Evolutionary conservation across 139 green algal species (phyloP), one percentile per base, ranked within the genome.

Genomic region (Desmodesmus armatus): DNA sequence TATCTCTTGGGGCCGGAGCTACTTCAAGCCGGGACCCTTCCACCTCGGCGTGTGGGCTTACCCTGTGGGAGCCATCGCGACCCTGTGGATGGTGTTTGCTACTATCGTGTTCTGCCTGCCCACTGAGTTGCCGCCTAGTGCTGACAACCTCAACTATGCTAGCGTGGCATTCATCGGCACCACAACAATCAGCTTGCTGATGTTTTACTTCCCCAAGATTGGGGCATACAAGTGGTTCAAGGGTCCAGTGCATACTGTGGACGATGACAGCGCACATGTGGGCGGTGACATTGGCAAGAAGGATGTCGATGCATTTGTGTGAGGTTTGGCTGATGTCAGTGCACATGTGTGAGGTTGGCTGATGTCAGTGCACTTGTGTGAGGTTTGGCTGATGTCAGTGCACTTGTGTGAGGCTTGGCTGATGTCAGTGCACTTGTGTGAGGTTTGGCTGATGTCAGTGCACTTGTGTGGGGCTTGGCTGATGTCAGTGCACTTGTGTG

Each of bases 211-310:
- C 39, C 76, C 76, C 11, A 25, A 25, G 33, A 23, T 62, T n/a
- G 53, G 77, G 2, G 77, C 77, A n/a, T 41, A 39, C 33, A 53
- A 82, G 35, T 3, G 39, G 4, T 84, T 53, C 25, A 60, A 73
- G 31, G 77, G 77, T 43, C 77, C 77, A n/a, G 69, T 60, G 21
- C 76, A 82, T 51, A 88, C 84, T 29, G 40, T 78, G 25, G 47
- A 78, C 7, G 84, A 88, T 33, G 75, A 88, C 35, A 72, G 63
- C 43, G 63, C 29, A n/a, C 63, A 43, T 7, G 29, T 23, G 63
- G n/a, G n/a, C n/a, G n/a, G n/a, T n/a, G n/a, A n/a, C n/a, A n/a
- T n/a, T n/a, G n/a, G n/a, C n/a, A n/a, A n/a, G n/a, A n/a, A n/a
- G n/a, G n/a, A n/a, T n/a, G n/a, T n/a, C n/a, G n/a, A n/a, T n/a